phyloP scores from a whole-genome alignment of 257 asterid species.

The Penstemon davidsonii region DNA sequence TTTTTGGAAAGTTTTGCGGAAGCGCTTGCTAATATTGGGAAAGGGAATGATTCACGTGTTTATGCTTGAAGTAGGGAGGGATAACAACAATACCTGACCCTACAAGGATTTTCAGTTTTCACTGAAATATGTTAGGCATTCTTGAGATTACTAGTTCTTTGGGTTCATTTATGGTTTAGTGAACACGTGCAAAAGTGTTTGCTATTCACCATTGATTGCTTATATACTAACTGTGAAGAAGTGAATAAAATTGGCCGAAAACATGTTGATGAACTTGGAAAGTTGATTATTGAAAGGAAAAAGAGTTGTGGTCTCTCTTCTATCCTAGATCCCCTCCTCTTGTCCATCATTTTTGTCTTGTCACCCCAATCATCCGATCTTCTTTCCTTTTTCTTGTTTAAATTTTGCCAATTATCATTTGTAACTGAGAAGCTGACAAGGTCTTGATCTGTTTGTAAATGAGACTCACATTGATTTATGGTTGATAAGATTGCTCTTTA shows the following conservation, averaged over 20 bases:
- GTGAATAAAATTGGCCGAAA: not conserved
- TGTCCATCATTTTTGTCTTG: not conserved
- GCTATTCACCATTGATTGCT: not conserved
- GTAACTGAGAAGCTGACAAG: not conserved
- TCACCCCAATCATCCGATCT: not conserved
- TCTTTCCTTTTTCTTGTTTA: not conserved
- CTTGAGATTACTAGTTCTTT: not conserved
- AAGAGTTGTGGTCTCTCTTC: not conserved
- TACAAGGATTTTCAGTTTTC: not conserved
- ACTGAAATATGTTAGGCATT: constrained; percentile 1
- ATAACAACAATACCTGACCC: not conserved
- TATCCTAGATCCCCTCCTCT: not conserved
- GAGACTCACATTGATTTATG: not conserved
- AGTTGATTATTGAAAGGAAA: not conserved
- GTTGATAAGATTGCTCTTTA: not conserved
- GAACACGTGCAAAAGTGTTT: no score
- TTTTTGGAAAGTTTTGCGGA: constrained; percentile 2
- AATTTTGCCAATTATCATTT: not conserved
- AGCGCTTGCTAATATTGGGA: not conserved
- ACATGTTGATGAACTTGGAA: not conserved
- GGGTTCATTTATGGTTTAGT: not conserved
- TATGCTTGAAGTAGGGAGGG: constrained; percentile 1
- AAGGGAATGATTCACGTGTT: constrained; percentile 18
- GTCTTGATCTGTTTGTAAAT: not conserved
- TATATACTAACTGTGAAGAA: not conserved